Percentiles rank a stretch among this genome's conserved stretches.
Conservation (phyloP, 2,329 filamentous ascomycete species). For the Aspergillus pseudoviridinutans region DNA sequence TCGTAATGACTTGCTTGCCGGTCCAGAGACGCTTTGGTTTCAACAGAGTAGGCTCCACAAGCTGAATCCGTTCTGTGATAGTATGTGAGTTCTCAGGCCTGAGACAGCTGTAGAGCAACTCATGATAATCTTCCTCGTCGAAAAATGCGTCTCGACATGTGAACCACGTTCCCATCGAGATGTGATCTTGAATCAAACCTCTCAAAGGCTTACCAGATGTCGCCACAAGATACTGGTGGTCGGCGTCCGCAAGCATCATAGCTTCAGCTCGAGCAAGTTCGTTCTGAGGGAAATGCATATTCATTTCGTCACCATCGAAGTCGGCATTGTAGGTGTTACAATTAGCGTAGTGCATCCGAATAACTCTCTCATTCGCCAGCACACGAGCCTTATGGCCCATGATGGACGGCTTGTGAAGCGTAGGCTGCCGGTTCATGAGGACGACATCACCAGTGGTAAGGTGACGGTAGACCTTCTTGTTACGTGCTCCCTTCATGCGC, state of each 20-base stretch:
- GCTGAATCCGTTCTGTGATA: conserved; percentile 73
- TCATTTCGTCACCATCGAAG: conserved; percentile 99
- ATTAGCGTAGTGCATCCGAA: conserved; percentile 99
- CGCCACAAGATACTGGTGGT: conserved; percentile 92
- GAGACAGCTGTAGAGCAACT: conserved; percentile 86
- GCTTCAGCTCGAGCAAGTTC: conserved; percentile 92
- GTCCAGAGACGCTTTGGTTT: conserved; percentile 85
- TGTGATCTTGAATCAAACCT: conserved; percentile 97
- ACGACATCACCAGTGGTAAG: conserved; percentile 96
- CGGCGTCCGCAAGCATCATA: conserved; percentile 87
- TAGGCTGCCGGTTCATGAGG: conserved; percentile 97
- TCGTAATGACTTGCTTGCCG: conserved; percentile 92
- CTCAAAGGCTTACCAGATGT: conserved; percentile 90
- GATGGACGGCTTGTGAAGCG: conserved; percentile 96
- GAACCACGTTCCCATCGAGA: conserved; percentile 87
- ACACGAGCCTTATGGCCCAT: conserved; percentile 96
- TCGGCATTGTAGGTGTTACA: conserved; percentile 99
- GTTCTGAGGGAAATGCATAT: conserved; percentile 99
- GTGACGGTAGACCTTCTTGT: conserved; percentile 96
- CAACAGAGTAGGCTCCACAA: conserved; percentile 74
- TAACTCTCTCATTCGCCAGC: conserved; percentile 88
- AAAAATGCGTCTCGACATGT: conserved; percentile 93
- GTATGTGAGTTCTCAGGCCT: conserved; percentile 89
- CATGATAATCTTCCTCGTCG: conserved; percentile 80
- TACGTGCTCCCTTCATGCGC: conserved; percentile 68